Evolutionary conservation across 371 early-diverging fungal species (phyloP), one percentile per base, ranked within the genome.

Genomic region (Blakeslea trispora): DNA sequence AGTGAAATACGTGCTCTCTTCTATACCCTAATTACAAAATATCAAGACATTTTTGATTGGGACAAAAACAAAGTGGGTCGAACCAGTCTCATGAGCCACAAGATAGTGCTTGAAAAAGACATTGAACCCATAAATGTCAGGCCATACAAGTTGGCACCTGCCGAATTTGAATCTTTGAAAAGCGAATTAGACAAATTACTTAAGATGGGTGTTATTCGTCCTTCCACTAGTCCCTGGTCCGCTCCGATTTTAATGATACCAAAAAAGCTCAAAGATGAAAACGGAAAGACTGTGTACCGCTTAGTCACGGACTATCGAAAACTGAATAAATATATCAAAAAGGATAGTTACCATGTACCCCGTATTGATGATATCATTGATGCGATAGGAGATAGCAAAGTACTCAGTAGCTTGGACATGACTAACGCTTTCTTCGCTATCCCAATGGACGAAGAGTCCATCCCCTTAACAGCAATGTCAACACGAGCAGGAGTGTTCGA

Each of bases 261-360:
- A 7, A 28, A 28, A 7, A 28, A 28, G 7, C 5, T 3, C 3
- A 28, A 28, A 28, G 28, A 28, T 28, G 28, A 28, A 28, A 7
- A 1, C 56, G 79, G 11, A 75, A 70, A 78, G 45, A 81, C 79
- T 3, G 23, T 50, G 0, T 28, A 81, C 1, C 69, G 77, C 0
- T 10, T 81, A 52, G 57, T 72, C 18, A 50, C 66, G 0, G 79
- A 84, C 31, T 87, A 82, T 24, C 42, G 72, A 23, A 45, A 57
- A 34, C 53, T 83, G 32, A 84, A 81, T 51, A 51, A 45, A 0
- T 53, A 60, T 0, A 79, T 73, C 0, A 45, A 56, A 5, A 59
- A 60, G 40, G 72, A 81, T 49, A 34, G 59, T 1, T 73, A 68
- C 47, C 71, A 75, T 1, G 23, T 78, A 10, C 77, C 74, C 0